Conservation (phyloP, 2,329 filamentous ascomycete species). For the Venturia aucupariae region DNA sequence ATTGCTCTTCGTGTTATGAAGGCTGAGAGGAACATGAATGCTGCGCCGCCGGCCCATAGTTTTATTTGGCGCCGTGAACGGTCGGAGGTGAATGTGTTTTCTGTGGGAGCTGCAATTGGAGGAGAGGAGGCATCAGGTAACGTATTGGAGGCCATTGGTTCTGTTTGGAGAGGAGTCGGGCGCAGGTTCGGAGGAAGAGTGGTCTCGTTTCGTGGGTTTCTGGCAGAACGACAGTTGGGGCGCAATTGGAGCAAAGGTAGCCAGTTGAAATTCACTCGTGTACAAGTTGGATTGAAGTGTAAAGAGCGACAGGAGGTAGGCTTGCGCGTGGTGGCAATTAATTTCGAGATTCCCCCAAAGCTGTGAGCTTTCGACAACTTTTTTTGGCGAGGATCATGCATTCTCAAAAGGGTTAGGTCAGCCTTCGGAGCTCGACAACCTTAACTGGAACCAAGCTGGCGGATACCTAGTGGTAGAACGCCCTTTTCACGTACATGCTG, state of each 20-base stretch:
- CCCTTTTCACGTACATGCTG: not conserved
- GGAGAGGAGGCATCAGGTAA: not conserved
- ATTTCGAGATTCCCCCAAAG: not conserved
- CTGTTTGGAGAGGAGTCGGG: not conserved
- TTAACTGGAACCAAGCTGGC: too few relatives aligned
- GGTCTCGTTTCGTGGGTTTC: not conserved
- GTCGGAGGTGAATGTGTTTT: not conserved
- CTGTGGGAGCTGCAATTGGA: not conserved
- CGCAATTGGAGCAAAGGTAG: not conserved
- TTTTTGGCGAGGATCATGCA: not conserved
- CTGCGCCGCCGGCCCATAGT: conserved; percentile 10
- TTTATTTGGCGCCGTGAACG: conserved; percentile 9
- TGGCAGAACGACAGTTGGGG: not conserved
- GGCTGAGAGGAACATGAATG: conserved; percentile 12
- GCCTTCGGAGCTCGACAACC: not conserved
- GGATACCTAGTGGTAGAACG: too few relatives aligned
- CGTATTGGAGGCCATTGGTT: not conserved
- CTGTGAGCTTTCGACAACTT: not conserved
- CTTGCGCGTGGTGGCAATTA: not conserved
- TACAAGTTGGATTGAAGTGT: not conserved
- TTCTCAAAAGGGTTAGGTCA: not conserved
- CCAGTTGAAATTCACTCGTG: not conserved
- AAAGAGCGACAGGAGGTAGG: not conserved
- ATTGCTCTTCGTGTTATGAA: conserved; percentile 13
- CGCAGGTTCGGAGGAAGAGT: not conserved